Percentiles rank a stretch among this genome's conserved stretches.
phyloP scores from a whole-genome alignment of 371 early-diverging fungal species.

The Mucor plumbeus region DNA sequence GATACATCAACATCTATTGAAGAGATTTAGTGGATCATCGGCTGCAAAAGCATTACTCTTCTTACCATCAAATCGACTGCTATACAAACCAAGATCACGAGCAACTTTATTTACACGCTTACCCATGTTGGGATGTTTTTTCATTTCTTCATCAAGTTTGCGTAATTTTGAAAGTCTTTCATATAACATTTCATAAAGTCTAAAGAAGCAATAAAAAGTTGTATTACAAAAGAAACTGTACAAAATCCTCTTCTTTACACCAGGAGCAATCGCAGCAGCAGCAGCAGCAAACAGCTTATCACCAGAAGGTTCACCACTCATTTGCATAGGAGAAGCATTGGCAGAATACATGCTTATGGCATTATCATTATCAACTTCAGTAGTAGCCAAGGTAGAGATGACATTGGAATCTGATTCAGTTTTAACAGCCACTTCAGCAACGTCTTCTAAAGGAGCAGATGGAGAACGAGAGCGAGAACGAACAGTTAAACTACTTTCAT shows the following conservation, averaged over 20 bases:
- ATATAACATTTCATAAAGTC: conserved; percentile 87
- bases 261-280: conserved; percentile 56
- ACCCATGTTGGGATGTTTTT: conserved; percentile 59
- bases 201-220: conserved; percentile 85
- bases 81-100: conserved; percentile 78
- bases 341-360: not conserved
- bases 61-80: conserved; percentile 58
- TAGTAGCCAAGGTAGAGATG: not conserved
- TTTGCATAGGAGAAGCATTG: conserved; percentile 13
- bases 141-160: conserved; percentile 65
- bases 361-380: not conserved
- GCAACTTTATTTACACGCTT: conserved; percentile 80
- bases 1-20: conserved; percentile 53
- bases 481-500: conserved; percentile 18
- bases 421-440: conserved; percentile 10
- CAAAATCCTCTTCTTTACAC: conserved; percentile 42
- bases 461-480: conserved; percentile 7
- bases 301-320: conserved; percentile 11
- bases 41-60: not conserved
- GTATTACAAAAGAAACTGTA: conserved; percentile 79
- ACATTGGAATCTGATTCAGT: not conserved
- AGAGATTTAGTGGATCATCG: not conserved
- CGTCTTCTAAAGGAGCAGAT: not conserved
- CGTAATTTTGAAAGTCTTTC: conserved; percentile 82
- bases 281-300: conserved; percentile 51